Base-by-base conservation (phyloP, 345 rosid species). In the Noccaea bulbosa region DNA sequence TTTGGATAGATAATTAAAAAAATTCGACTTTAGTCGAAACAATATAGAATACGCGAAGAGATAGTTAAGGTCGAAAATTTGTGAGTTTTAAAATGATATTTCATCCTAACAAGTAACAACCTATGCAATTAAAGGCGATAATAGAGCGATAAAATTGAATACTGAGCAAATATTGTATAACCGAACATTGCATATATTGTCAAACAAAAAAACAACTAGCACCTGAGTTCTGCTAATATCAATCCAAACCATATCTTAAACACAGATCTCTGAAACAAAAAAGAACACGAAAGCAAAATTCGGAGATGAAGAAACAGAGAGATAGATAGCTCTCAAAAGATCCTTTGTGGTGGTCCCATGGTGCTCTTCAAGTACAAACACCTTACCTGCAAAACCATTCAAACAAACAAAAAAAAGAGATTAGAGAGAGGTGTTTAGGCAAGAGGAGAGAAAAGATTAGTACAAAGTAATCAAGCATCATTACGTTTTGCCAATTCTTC, bases 401-500 rank as follows among this genome's bases (percentile, higher is more conserved):
- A 51, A 48, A 48, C 11, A 38, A 47, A 48, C n/a, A 20, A 20
- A 1, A 20, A 64, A 45, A 0, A 0, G 0, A 43, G 27, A 33
- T 44, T 24, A 59, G 40, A 39, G n/a, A 64, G 1, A 6, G 12
- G 22, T 20, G 1, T 1, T 20, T 20, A 20, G 22, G 22, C 1
- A 20, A 20, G 30, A 27, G 30, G 3, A 27, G 30, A 27, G 4
- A 27, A 27, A 0, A 27, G 30, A 27, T 27, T 27, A 27, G 4
- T 27, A 27, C 2, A 27, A 27, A 2, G 30, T 27, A 27, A 27
- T 27, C 30, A 27, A 27, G 4, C 5, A 8, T 1, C 84, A 72
- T 55, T 62, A 83, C 90, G 50, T 87, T 87, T 71, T 85, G 88
- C 90, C 92, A 85, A 24, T 85, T 83, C 78, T 87, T 87, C 75